Base-by-base conservation (phyloP, 2,329 filamentous ascomycete species). In the Microthyrium microscopicum region DNA sequence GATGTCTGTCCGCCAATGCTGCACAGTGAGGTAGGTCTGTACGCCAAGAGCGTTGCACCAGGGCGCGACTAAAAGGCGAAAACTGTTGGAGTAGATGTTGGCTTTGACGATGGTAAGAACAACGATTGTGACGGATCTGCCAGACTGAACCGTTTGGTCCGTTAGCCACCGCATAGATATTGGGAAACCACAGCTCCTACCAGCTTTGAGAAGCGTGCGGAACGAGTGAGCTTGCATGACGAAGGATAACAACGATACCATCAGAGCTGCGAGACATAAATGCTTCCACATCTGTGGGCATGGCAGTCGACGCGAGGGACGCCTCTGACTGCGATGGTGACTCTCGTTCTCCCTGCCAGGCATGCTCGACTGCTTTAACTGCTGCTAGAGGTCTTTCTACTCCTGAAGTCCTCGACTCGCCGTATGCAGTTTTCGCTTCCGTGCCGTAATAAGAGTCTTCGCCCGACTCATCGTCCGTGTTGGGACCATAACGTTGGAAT, bases 41-140 rank as follows among this genome's bases (percentile, higher is more conserved):
- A 29, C 26, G 26, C 26, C 26, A 29, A 29, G 26, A 9, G 26
- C 26, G 26, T 29, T 29, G 26, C 26, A 29, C 8, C 13, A 29
- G 26, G 26, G 15, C 15, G 26, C 26, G 26, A 29, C 26, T 29
- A 8, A 16, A 29, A 29, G 15, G 26, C 26, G 15, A 29, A 29
- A 29, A 16, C 26, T 29, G 26, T 29, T 29, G 13, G 15, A 29
- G 26, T 29, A 29, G 26, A 29, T 29, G 13, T 29, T 29, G 13
- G 26, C 26, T 29, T 29, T 29, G 26, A n/a, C n/a, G n/a, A 29
- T 29, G 26, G 26, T 29, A 29, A 9, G 26, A 29, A 29, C 26
- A 29, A 9, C 15, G 26, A 29, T 29, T 16, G 26, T 29, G 26
- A 29, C 26, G 26, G 15, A 9, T 9, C 26, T 29, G 26, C 26